Conservation (phyloP, 768 basidiomycete genomes). For the Gelatoporia subvermispora region DNA sequence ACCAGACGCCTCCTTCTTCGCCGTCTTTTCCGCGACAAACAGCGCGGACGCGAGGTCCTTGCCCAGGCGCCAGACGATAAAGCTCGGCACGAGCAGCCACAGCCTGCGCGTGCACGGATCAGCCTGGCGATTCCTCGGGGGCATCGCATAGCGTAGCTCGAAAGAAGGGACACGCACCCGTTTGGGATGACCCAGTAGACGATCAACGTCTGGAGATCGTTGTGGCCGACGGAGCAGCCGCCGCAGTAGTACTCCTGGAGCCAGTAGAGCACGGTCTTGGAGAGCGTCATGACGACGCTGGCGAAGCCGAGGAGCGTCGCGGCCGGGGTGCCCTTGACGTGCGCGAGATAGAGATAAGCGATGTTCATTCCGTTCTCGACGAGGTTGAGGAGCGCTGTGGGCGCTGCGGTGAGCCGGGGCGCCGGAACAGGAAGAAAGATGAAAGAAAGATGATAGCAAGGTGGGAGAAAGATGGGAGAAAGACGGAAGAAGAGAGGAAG, state of each 20-base stretch:
- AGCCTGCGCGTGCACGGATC: conserved; percentile 34
- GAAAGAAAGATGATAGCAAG: not conserved
- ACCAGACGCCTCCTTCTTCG: conserved; percentile 24
- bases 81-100: conserved; percentile 71
- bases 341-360: conserved; percentile 69
- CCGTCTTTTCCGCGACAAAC: conserved; percentile 20
- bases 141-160: not conserved
- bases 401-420: conserved; percentile 1
- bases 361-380: conserved; percentile 76
- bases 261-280: conserved; percentile 84
- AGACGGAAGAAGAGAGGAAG: not conserved
- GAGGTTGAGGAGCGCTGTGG: conserved; percentile 69
- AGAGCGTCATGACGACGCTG: conserved; percentile 70
- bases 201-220: conserved; percentile 44
- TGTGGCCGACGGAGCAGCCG: conserved; percentile 74
- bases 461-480: not conserved
- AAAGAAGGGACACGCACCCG: conserved; percentile 45
- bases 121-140: not conserved
- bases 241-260: conserved; percentile 72
- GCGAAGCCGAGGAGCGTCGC: conserved; percentile 75
- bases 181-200: conserved; percentile 74
- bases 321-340: conserved; percentile 53
- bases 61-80: conserved; percentile 57
- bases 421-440: not conserved
- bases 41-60: conserved; percentile 53